Base-by-base conservation (phyloP, 1,139 yeast species). In the Yamadazyma oceani region DNA sequence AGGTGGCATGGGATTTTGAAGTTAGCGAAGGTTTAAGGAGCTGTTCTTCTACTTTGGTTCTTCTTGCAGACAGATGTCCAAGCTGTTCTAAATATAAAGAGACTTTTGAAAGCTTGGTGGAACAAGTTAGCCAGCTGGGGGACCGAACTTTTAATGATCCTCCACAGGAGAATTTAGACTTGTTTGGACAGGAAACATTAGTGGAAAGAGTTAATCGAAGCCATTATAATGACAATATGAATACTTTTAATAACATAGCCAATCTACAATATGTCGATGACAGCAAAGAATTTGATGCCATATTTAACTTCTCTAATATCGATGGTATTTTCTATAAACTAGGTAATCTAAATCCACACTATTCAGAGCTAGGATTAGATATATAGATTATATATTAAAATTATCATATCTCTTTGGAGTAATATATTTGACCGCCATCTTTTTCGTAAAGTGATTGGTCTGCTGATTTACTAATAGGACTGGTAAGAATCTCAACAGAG, bases 21-120 rank as follows among this genome's bases (percentile, higher is more conserved):
- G 30, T 37, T 1, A 34, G 47, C 19, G 47, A 43, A 32, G 47
- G 42, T 4, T 32, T 43, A 8, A 32, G 47, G 25, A 37, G 41
- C 23, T 43, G 47, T 17, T 41, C 47, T 3, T 14, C 43, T 2
- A 40, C 42, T 2, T 30, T 43, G 16, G 30, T 34, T 2, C 33
- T 43, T 3, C 15, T 43, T 1, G 37, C 38, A 8, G 39, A 34
- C 9, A 30, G 47, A 21, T 30, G 35, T 28, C 45, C 45, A 3
- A 36, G 36, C 9, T 37, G 36, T 19, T n/a, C 31, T 7, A 26
- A 33, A 13, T 43, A 39, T 17, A 28, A 39, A 17, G 31, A 28
- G 3, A 28, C 31, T 13, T 43, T 43, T 28, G 47, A 43, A 22
- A 37, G 26, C 16, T 23, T 43, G 8, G 17, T 43, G 5, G 38